Evolutionary conservation across 306 rosid species (phyloP).

Genomic region (Castanospermum australe): DNA sequence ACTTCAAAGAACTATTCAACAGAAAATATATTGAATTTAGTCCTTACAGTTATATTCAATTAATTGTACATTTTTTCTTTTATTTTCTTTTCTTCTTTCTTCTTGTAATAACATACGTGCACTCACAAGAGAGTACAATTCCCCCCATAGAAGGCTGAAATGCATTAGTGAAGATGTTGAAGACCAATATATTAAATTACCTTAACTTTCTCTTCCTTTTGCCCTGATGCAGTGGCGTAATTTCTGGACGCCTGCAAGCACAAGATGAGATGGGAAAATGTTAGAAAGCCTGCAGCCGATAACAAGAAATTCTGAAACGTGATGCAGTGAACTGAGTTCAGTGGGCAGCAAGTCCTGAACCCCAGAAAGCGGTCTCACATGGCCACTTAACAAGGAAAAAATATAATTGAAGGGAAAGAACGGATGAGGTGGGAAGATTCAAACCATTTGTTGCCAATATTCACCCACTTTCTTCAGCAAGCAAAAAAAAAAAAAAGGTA

Average conservation of each 20-base stretch:
- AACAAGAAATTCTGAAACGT: not conserved
- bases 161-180: not conserved
- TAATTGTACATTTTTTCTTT: not conserved
- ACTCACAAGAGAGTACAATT: not conserved
- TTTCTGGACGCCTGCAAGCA: slow-evolving; percentile 66
- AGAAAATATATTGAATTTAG: not conserved
- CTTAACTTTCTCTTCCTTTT: slow-evolving; percentile 60
- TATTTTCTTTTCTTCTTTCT: not conserved
- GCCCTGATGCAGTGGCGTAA: slow-evolving; percentile 54
- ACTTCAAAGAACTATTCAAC: not conserved
- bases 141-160: not conserved
- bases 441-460: not conserved
- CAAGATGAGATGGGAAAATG: slow-evolving; percentile 2
- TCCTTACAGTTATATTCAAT: not conserved
- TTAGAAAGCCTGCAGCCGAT: slow-evolving; percentile 15
- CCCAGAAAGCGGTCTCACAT: not conserved
- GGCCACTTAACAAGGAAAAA: not conserved
- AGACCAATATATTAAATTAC: slow-evolving; percentile 40
- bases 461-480: not conserved
- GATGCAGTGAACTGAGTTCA: not conserved
- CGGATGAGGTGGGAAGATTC: not conserved
- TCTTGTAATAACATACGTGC: not conserved
- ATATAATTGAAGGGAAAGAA: no score
- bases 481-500: not conserved
- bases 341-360: not conserved